These are phyloP conservation scores for Cryoendolithus antarcticus DNA, from an alignment of 2,329 filamentous ascomycete genomes.

Conservation along the genomic window DNA sequence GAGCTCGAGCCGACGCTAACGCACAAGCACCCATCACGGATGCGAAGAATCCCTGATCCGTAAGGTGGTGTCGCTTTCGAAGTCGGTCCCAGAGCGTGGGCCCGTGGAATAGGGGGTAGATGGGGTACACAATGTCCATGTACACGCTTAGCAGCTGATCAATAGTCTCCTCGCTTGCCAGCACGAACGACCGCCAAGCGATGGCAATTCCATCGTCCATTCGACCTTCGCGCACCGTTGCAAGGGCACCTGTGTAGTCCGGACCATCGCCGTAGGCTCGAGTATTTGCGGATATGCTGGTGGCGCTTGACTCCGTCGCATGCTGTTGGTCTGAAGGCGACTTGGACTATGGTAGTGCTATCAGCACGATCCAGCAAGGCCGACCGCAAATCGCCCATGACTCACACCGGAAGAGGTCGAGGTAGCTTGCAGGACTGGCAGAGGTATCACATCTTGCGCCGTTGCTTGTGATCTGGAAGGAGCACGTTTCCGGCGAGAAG, in stretches of 20 bases:
- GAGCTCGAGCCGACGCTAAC: constrained; percentile 35
- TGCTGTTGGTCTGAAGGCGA: background rate
- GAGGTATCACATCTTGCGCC: too few species aligned
- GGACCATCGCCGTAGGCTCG: constrained; percentile 1
- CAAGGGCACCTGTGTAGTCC: constrained; percentile 12
- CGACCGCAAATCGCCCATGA: too few species aligned
- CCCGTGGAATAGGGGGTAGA: constrained; percentile 41
- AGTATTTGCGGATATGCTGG: too few species aligned
- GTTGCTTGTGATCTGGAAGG: too few species aligned
- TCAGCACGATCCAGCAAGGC: too few species aligned
- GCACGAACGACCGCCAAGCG: constrained; percentile 30
- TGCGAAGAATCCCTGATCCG: constrained; percentile 34
- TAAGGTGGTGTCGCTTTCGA: constrained; percentile 31
- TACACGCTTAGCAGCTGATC: constrained; percentile 34
- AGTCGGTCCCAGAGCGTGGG: constrained; percentile 32
- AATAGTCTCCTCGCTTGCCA: constrained; percentile 28
- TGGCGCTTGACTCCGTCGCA: too few species aligned
- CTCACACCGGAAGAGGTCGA: too few species aligned
- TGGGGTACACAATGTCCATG: constrained; percentile 41
- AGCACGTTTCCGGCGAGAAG: constrained; percentile 25
- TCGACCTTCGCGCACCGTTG: constrained; percentile 13
- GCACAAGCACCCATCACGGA: constrained; percentile 42
- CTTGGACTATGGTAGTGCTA: constrained; percentile 1
- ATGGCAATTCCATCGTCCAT: constrained; percentile 13
- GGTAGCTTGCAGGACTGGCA: too few species aligned